Conservation (phyloP, 441 rosid species). For the Arabidopsis lyrata region DNA sequence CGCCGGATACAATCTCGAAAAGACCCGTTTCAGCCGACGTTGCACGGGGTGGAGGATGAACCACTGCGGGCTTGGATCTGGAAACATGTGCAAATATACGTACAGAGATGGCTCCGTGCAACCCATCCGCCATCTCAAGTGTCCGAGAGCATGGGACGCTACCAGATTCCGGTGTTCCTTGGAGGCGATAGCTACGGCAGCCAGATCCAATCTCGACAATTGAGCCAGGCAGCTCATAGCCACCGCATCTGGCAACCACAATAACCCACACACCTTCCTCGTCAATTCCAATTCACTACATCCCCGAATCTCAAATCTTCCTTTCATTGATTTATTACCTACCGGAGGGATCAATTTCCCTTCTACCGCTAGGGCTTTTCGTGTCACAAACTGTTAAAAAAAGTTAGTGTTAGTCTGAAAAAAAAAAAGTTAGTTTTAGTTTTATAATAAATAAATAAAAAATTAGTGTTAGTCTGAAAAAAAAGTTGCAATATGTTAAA, state of each 20-base stretch:
- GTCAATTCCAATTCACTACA: too few relatives aligned
- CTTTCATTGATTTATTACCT: too few relatives aligned
- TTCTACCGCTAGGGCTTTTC: too few relatives aligned
- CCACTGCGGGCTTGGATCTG: conserved; percentile 22
- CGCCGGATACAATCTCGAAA: neutral
- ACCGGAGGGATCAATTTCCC: too few relatives aligned
- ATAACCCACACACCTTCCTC: too few relatives aligned
- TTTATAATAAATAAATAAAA: too few relatives aligned
- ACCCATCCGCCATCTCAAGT: neutral
- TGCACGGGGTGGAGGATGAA: conserved; percentile 24
- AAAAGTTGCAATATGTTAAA: too few relatives aligned
- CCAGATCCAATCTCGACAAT: conserved; percentile 14
- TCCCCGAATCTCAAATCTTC: too few relatives aligned
- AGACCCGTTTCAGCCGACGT: conserved; percentile 11
- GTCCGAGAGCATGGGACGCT: neutral
- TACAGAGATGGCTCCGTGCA: neutral
- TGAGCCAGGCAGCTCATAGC: neutral
- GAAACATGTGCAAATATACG: neutral
- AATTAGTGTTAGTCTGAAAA: too few relatives aligned
- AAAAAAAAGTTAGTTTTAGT: too few relatives aligned
- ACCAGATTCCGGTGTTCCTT: neutral
- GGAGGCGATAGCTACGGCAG: conserved; percentile 18
- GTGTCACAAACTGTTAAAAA: too few relatives aligned
- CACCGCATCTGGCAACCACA: conserved; percentile 17
- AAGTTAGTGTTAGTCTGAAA: too few relatives aligned